Conservation (phyloP, 208 protist species). For the Tritrichomonas musculus region DNA sequence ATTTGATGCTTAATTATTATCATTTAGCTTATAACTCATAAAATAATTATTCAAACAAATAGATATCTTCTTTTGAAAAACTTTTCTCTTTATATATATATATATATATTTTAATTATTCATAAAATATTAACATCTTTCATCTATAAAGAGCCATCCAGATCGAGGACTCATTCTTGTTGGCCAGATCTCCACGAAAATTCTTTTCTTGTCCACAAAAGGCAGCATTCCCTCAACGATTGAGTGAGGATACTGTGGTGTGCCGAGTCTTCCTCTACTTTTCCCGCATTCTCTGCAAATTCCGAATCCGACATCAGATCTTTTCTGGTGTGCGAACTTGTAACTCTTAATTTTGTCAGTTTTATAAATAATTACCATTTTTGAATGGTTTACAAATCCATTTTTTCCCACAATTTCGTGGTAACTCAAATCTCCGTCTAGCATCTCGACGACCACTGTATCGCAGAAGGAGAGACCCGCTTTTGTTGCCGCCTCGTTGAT, state of each 20-base stretch:
- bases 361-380: background rate
- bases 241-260: background rate
- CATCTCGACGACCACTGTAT: background rate
- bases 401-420: background rate
- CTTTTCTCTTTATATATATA: too few relatives aligned
- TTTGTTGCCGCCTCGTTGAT: background rate
- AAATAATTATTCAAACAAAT: too few relatives aligned
- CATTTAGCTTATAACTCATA: too few relatives aligned
- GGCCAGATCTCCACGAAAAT: constrained; percentile 18
- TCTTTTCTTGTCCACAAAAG: background rate
- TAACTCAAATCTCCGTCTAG: background rate
- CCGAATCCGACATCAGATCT: background rate
- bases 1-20: too few relatives aligned
- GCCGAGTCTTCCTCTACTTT: background rate
- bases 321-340: background rate
- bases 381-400: background rate
- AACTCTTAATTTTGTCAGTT: background rate
- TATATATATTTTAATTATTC: too few relatives aligned
- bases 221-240: background rate
- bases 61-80: too few relatives aligned
- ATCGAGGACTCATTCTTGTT: background rate
- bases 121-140: background rate
- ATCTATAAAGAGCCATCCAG: background rate
- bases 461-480: background rate
- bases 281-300: background rate